Conservation (phyloP, 2,329 filamentous ascomycete genomes). For the Nigrograna mackinnonii region DNA sequence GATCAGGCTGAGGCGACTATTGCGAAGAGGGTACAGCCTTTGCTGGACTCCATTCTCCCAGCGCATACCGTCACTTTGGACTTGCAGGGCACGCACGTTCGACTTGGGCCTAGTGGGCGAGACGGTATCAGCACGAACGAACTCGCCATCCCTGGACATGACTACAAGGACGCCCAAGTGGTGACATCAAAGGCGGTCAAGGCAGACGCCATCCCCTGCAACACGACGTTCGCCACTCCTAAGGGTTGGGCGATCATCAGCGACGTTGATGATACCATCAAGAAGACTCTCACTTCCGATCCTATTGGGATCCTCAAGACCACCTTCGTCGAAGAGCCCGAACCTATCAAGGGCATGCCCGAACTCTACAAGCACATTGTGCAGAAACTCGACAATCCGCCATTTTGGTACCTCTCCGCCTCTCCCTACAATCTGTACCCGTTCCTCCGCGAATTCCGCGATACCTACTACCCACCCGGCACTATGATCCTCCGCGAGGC, state of each 20-base stretch:
- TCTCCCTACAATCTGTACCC: constrained; percentile 95
- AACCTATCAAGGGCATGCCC: constrained; percentile 78
- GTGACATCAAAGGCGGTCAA: constrained; percentile 33
- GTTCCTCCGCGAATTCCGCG: constrained; percentile 76
- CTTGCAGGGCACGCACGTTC: constrained; percentile 49
- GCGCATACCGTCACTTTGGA: constrained; percentile 69
- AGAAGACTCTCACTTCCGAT: constrained; percentile 81
- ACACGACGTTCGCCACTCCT: constrained; percentile 73
- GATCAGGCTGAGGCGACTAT: constrained; percentile 62
- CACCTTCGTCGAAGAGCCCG: constrained; percentile 79
- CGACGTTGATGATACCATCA: constrained; percentile 95
- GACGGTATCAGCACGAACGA: constrained; percentile 72
- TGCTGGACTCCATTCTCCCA: constrained; percentile 75
- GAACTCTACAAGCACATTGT: constrained; percentile 75
- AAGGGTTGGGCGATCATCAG: constrained; percentile 86
- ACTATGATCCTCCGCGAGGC: constrained; percentile 84
- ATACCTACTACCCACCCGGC: constrained; percentile 72
- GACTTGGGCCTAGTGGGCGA: constrained; percentile 69
- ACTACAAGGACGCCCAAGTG: constrained; percentile 38
- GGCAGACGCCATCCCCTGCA: constrained; percentile 57
- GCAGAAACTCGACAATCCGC: constrained; percentile 58
- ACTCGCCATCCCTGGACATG: constrained; percentile 52
- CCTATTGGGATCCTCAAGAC: constrained; percentile 79
- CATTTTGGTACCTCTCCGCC: constrained; percentile 92
- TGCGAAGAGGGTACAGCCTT: constrained; percentile 71